Percentiles rank a stretch among this genome's conserved stretches.
Evolutionary conservation across 164 flowering plant genomes (phyloP).

Genomic region (Annona squamosa): DNA sequence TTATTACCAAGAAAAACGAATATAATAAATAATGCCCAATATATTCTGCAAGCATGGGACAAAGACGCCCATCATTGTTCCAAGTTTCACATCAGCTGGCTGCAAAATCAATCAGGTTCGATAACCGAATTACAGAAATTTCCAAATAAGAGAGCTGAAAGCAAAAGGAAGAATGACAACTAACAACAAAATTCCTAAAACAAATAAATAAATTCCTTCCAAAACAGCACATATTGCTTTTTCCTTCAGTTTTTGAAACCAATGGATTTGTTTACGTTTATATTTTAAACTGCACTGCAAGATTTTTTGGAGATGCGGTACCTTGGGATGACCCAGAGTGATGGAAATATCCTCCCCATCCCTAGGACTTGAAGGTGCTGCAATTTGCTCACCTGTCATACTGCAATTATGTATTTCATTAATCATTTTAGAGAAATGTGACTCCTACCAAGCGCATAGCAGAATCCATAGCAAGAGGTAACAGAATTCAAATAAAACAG

Average conservation of each 20-base stretch:
- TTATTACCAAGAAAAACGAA: slow-evolving; percentile 90
- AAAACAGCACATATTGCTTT: not conserved
- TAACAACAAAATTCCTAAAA: not conserved
- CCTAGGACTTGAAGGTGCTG: slow-evolving; percentile 79
- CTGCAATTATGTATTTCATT: slow-evolving; percentile 28
- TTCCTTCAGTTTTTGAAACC: not conserved
- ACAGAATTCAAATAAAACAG: not conserved
- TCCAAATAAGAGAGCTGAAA: not conserved
- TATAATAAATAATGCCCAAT: slow-evolving; percentile 94
- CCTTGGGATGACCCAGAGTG: slow-evolving; percentile 67
- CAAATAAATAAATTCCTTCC: not conserved
- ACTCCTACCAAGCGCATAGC: not conserved
- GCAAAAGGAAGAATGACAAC: not conserved
- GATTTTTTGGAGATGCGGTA: slow-evolving; percentile 19
- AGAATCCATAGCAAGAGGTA: not conserved
- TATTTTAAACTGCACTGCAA: not conserved
- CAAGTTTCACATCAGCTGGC: slow-evolving; percentile 55
- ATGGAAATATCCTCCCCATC: slow-evolving; percentile 80
- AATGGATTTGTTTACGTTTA: not conserved
- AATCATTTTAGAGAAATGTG: not conserved
- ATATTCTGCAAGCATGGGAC: slow-evolving; percentile 97
- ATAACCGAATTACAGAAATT: slow-evolving; percentile 5
- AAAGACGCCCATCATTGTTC: slow-evolving; percentile 98
- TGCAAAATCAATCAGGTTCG: slow-evolving; percentile 27
- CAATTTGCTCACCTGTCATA: slow-evolving; percentile 86